Base-by-base conservation (phyloP, 345 rosid genomes). In the Eucalyptus erythrocorys region DNA sequence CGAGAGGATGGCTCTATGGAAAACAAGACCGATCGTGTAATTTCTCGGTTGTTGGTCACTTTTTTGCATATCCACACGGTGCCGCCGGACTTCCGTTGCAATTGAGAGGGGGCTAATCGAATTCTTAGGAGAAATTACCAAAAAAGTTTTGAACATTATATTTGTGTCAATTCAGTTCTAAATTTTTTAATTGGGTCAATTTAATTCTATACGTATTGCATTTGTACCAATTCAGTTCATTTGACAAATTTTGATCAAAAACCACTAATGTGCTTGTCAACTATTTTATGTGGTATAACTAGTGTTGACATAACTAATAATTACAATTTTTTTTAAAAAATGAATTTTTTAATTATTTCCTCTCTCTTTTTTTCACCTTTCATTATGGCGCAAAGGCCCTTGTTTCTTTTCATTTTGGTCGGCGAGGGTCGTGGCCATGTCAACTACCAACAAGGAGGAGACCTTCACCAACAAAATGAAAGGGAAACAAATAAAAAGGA, bases 231-330 rank as follows among this genome's bases (percentile, higher is more conserved):
- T 55, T 55, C 1, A 55, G 1, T 24, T 55, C 6, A 55, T 55
- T 0, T 1, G 6, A 55, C 1, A 22, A 55, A 55, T 55, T 55
- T 55, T 27, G 5, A 3, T 24, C 2, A 55, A 2, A 55, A 55
- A 55, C 4, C 5, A 1, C 1, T 1, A 5, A 22, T 1, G 2
- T 7, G 4, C 0, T 0, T 19, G 2, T 9, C 3, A 0, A 1
- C 2, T 21, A 4, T 22, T 55, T 55, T 24, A 55, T 1, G 3
- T 22, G 0, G 1, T 0, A 8, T 0, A 2, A 19, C 1, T 0
- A 10, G 1, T 53, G 0, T 5, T 2, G 2, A 22, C 6, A 24
- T 55, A 22, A 24, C 24, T 55, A 55, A 55, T 55, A 22, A 24
- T 55, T 55, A 55, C 6, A 55, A 55, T 55, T 53, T 6, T 1